A percentile compares a stretch with the other conserved stretches of the same genome.
Evolutionary conservation across 225 moss, liverwort and hornwort species (phyloP).

Genomic region (Polytrichum commune): DNA sequence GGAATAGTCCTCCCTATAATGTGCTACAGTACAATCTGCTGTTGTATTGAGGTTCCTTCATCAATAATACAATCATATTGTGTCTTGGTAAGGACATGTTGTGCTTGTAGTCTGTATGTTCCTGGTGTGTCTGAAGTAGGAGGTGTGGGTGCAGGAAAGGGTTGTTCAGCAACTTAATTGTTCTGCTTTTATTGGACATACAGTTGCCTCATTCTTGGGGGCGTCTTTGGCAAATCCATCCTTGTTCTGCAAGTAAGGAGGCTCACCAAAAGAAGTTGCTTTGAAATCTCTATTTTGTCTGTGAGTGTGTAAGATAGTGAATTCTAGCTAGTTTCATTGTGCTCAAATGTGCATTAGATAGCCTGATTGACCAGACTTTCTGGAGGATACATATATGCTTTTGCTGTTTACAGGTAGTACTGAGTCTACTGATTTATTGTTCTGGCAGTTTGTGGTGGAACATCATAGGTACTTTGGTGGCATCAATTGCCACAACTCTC

Average conservation of each 20-base stretch:
- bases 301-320: no score
- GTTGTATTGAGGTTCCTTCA: not conserved
- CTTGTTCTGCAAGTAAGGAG: slow-evolving; percentile 36
- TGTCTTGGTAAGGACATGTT: no score
- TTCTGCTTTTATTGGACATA: slow-evolving; percentile 51
- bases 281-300: no score
- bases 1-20: no score
- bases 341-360: no score
- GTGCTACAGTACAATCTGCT: not conserved
- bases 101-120: no score
- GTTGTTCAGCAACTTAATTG: slow-evolving; percentile 80
- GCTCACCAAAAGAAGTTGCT: not conserved
- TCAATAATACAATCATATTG: not conserved
- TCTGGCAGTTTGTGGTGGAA: slow-evolving; percentile 52
- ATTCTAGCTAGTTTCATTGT: no score
- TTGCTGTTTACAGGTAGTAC: no score
- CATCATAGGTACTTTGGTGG: slow-evolving; percentile 38
- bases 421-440: not conserved
- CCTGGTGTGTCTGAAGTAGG: not conserved
- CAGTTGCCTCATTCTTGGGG: slow-evolving; percentile 42
- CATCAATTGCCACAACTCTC: slow-evolving; percentile 66
- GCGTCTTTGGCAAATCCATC: slow-evolving; percentile 21
- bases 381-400: no score
- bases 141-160: slow-evolving; percentile 55
- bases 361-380: no score